Evolutionary conservation across 1,284 basidiomycete genomes (phyloP), one percentile per base, ranked within the genome.

Genomic region (Lentinula novae-zelandiae): DNA sequence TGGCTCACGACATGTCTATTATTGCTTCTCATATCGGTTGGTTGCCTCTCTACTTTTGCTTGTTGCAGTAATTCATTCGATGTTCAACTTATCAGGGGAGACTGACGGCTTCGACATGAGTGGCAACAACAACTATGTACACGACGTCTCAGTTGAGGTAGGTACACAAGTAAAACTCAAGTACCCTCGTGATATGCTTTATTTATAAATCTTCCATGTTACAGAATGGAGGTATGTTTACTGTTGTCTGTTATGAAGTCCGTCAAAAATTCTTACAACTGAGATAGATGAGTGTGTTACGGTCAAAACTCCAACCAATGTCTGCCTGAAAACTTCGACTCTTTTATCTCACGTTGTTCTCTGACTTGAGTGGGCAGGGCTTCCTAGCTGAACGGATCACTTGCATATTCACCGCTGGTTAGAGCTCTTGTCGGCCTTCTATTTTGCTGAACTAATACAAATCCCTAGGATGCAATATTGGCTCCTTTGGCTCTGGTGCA

Each of bases 301-400:
- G 1, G 67, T 68, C 31, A 68, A 68, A 39, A 65, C 66, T 2
- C 66, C 67, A 10, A 68, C 67, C 3, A 67, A 68, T 31, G 54
- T 56, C 5, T 46, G 42, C 10, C n/a, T 53, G 27, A 27, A 38
- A 38, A n/a, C 17, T 38, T 53, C 5, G 2, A 39, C 39, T 22
- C 33, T 22, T 36, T 52, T 8, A 33, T n/a, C 8, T 52, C 15
- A 13, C 15, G 17, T 13, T 27, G 38, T 27, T 27, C 27, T 27
- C 27, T 27, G 20, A 5, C 12, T 54, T 15, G 31, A 38, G 15
- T 33, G 3, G 6, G 17, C 20, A 56, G 54, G 67, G 67, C 1
- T 67, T 68, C 49, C 50, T 64, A 10, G 67, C 62, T 2, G 64
- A 67, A 40, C 33, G 58, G 9, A 67, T 68, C 38, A 63, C 53